Evolutionary conservation across 2,329 filamentous ascomycete genomes (phyloP).

Genomic region (Arthrobotrys entomopaga): DNA sequence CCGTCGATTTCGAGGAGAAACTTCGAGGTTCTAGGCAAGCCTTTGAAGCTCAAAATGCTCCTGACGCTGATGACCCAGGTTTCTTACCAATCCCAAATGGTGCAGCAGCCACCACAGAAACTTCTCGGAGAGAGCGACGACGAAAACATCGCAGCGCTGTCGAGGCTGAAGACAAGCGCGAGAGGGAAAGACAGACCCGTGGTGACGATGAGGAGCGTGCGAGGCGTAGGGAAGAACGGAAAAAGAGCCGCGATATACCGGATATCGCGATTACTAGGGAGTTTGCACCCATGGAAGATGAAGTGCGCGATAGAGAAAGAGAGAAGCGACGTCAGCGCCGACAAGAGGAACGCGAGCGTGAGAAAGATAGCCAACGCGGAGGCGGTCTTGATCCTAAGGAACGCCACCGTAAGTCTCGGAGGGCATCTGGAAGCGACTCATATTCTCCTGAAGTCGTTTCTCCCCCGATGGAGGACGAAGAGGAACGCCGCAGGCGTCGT

Average conservation of each 20-base stretch:
- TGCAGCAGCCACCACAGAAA: conserved; percentile 35
- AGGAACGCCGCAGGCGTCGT: conserved; percentile 41
- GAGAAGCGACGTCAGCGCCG: conserved; percentile 39
- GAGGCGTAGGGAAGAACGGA: conserved; percentile 42
- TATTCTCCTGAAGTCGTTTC: conserved; percentile 10
- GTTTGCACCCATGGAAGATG: conserved; percentile 36
- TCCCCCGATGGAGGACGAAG: conserved; percentile 35
- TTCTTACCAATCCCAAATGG: conserved; percentile 48
- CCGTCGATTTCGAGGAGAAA: conserved; percentile 53
- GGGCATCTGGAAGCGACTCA: conserved; percentile 33
- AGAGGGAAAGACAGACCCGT: conserved; percentile 34
- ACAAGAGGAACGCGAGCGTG: conserved; percentile 42
- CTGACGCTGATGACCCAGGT: conserved; percentile 44
- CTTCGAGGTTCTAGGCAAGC: conserved; percentile 48
- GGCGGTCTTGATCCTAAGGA: conserved; percentile 17
- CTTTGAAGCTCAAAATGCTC: conserved; percentile 25
- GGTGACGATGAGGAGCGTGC: conserved; percentile 46
- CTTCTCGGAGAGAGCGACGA: conserved; percentile 40
- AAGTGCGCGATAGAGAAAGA: conserved; percentile 39
- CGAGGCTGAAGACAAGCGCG: conserved; percentile 29
- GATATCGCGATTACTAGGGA: conserved; percentile 42
- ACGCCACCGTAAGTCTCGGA: conserved; percentile 36
- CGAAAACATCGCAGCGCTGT: conserved; percentile 31
- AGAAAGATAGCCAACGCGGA: conserved; percentile 20
- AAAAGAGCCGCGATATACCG: conserved; percentile 33